Evolutionary conservation across 345 rosid species (phyloP).

Genomic region (Luvunga scandens): DNA sequence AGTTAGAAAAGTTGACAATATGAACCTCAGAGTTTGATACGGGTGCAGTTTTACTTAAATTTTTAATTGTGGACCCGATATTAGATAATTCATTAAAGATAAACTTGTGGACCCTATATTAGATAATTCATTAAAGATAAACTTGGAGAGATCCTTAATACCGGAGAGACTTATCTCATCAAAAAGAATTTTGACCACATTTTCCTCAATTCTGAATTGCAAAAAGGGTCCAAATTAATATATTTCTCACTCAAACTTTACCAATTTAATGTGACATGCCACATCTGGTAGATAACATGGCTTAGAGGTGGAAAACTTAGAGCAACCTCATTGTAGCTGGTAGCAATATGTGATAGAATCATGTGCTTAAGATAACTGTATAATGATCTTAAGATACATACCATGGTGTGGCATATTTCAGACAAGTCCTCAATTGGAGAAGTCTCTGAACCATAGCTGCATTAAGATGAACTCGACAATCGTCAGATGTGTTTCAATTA

Average conservation of each 20-base stretch:
- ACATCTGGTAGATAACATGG: not conserved
- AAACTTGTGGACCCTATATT: not conserved
- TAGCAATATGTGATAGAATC: not conserved
- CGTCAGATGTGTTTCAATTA: conserved; percentile 5
- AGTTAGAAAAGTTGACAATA: not conserved
- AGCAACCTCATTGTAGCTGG: not conserved
- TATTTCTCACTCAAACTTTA: not conserved
- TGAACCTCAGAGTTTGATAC: not conserved
- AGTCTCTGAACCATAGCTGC: conserved; percentile 79
- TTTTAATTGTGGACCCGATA: not conserved
- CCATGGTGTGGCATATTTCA: conserved; percentile 78
- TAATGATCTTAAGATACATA: conserved; percentile 25
- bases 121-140: not conserved
- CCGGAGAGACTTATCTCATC: not conserved
- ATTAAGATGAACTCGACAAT: conserved; percentile 12
- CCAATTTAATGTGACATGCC: not conserved
- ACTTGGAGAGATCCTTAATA: not conserved
- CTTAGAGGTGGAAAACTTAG: not conserved
- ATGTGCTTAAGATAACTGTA: conserved; percentile 6
- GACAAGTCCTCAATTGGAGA: conserved; percentile 72
- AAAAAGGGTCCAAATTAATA: not conserved
- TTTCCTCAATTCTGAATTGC: not conserved
- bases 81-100: not conserved
- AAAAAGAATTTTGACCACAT: not conserved
- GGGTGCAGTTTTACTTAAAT: not conserved